Conservation (phyloP, 2,329 filamentous ascomycete species). For the Paraconiothyrium sp. region DNA sequence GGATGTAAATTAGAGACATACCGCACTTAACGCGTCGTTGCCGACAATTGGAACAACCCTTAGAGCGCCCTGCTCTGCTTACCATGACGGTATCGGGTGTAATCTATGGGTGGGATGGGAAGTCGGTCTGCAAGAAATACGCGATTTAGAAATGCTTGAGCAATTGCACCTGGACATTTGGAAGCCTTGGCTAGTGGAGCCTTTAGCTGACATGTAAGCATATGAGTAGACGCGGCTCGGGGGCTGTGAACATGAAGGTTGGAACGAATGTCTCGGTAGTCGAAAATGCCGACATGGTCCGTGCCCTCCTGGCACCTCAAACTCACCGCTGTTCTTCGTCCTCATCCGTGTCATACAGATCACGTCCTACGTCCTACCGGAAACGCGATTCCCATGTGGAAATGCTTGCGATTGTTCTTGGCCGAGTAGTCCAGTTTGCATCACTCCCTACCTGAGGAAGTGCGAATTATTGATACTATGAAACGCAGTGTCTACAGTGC, state of each 20-base stretch:
- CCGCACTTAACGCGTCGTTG: slow-evolving; percentile 11
- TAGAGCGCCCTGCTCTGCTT: slow-evolving; percentile 16
- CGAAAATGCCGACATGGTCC: background rate
- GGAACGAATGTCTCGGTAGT: background rate
- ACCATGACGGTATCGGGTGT: slow-evolving; percentile 3
- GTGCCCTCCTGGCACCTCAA: background rate
- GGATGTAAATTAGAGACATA: background rate
- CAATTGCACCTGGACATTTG: background rate
- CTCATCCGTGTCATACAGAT: background rate
- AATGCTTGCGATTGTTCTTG: too few species aligned
- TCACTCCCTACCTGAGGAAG: background rate
- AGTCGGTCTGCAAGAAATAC: background rate
- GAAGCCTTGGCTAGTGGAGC: background rate
- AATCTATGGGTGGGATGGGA: background rate
- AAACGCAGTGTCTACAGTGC: background rate
- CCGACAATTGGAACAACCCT: slow-evolving; percentile 13
- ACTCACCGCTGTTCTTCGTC: background rate
- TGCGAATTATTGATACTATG: background rate
- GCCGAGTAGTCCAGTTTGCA: background rate
- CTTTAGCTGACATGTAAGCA: background rate
- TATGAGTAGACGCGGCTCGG: background rate
- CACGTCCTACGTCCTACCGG: background rate
- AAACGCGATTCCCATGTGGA: background rate
- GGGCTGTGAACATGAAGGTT: background rate
- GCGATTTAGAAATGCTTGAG: background rate